Conservation (phyloP, 805 yeast species). For the Yamadazyma philogaea region DNA sequence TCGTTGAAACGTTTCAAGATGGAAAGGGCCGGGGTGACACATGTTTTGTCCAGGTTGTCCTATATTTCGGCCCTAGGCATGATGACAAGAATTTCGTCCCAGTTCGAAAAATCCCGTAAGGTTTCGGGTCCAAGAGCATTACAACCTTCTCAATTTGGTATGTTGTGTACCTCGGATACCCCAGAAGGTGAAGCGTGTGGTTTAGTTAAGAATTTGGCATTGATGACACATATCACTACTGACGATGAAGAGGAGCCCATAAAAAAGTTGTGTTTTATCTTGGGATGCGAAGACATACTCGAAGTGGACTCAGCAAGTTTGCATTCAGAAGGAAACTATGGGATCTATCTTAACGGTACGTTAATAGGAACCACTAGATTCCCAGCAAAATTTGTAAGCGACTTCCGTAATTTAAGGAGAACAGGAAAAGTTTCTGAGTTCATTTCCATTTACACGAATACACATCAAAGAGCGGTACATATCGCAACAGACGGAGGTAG, state of each 20-base stretch:
- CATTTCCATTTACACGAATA: constrained; percentile 84
- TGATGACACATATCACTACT: constrained; percentile 98
- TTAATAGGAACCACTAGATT: constrained; percentile 84
- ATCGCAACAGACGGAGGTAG: constrained; percentile 99
- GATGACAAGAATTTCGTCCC: constrained; percentile 99
- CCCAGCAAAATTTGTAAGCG: constrained; percentile 76
- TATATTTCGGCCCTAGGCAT: constrained; percentile 95
- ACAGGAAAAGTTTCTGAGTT: constrained; percentile 84
- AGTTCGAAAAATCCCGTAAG: constrained; percentile 95
- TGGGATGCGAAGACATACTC: constrained; percentile 88
- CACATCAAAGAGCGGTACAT: constrained; percentile 90
- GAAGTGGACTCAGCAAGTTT: constrained; percentile 79
- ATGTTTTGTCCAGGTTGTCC: constrained; percentile 85
- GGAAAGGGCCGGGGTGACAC: constrained; percentile 99
- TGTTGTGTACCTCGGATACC: constrained; percentile 97
- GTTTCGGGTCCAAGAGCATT: constrained; percentile 98
- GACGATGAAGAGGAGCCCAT: constrained; percentile 96
- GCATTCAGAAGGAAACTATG: constrained; percentile 74
- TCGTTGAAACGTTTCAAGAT: constrained; percentile 96
- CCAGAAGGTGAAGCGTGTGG: constrained; percentile 99
- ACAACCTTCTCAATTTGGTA: constrained; percentile 98
- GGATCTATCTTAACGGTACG: constrained; percentile 92
- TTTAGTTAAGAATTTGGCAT: constrained; percentile 90
- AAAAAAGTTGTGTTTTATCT: constrained; percentile 64
- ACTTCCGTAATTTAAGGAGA: constrained; percentile 79